Conservation (phyloP, 148 eudicot genomes). For the Fagopyrum homotropicum region DNA sequence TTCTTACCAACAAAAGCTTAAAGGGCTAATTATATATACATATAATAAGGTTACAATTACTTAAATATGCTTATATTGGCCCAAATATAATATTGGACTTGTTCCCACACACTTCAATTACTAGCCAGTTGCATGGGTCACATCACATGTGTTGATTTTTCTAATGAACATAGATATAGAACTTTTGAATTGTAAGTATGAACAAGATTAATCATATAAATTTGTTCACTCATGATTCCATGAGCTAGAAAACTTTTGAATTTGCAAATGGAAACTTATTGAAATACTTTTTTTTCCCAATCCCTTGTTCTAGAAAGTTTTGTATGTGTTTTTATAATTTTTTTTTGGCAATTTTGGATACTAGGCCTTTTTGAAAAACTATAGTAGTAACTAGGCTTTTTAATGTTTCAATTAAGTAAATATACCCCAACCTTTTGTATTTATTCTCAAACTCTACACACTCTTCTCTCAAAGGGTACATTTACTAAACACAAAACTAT, state of each 20-base stretch:
- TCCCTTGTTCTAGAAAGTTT: not conserved
- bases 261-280: not conserved
- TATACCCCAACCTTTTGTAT: too few relatives aligned
- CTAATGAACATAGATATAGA: not conserved
- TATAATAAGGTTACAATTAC: not conserved
- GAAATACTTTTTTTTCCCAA: not conserved
- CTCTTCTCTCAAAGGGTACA: too few relatives aligned
- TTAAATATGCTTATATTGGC: not conserved
- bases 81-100: not conserved
- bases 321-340: not conserved
- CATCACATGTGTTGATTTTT: not conserved
- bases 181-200: slow-evolving; percentile 6
- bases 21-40: not conserved
- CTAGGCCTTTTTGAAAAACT: too few relatives aligned
- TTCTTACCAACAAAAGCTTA: not conserved
- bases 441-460: too few relatives aligned
- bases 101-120: not conserved
- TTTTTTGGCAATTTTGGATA: too few relatives aligned
- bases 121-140: not conserved
- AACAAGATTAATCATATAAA: not conserved
- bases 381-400: too few relatives aligned
- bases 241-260: not conserved
- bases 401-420: too few relatives aligned
- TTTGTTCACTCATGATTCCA: not conserved
- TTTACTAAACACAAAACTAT: too few relatives aligned